Evolutionary conservation across 176 grass and related monocot genomes (phyloP).

Genomic region (Bromus sterilis): DNA sequence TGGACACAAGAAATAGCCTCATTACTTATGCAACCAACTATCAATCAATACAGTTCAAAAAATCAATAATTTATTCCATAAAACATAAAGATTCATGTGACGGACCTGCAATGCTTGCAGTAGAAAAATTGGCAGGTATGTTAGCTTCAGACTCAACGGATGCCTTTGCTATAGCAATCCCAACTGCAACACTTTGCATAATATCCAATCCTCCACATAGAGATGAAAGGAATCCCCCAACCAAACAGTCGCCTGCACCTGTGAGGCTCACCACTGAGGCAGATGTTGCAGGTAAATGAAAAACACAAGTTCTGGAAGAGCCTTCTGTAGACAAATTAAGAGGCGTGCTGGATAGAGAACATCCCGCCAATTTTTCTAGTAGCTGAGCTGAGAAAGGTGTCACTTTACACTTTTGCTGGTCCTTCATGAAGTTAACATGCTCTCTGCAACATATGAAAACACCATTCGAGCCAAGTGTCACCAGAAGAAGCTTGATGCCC

Average conservation of each 20-base stretch:
- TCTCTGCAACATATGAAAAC: slow-evolving; percentile 75
- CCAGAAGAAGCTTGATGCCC: slow-evolving; percentile 73
- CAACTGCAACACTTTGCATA: slow-evolving; percentile 61
- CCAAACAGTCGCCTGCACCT: slow-evolving; percentile 85
- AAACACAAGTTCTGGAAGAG: slow-evolving; percentile 45
- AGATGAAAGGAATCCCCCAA: slow-evolving; percentile 70
- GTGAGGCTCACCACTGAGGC: slow-evolving; percentile 66
- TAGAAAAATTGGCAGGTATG: slow-evolving; percentile 51
- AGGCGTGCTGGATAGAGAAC: slow-evolving; percentile 9
- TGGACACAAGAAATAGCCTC: not conserved
- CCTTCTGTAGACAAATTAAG: slow-evolving; percentile 22
- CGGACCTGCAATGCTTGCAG: slow-evolving; percentile 51
- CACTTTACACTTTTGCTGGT: slow-evolving; percentile 27
- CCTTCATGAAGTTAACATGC: slow-evolving; percentile 25
- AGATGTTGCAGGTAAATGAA: slow-evolving; percentile 72
- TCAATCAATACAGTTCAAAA: not conserved
- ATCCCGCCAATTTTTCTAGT: slow-evolving; percentile 36
- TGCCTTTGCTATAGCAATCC: slow-evolving; percentile 67
- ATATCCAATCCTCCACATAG: slow-evolving; percentile 71
- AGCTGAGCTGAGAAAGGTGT: slow-evolving; percentile 21
- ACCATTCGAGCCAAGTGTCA: slow-evolving; percentile 74
- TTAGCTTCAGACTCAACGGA: slow-evolving; percentile 81
- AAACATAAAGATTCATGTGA: not conserved
- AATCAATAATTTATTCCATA: not conserved
- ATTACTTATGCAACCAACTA: not conserved